Percentiles rank a stretch among this genome's conserved stretches.
These are phyloP conservation scores for Plantago lanceolata DNA, from an alignment of 305 asterid genomes.

Conservation along the genomic window DNA sequence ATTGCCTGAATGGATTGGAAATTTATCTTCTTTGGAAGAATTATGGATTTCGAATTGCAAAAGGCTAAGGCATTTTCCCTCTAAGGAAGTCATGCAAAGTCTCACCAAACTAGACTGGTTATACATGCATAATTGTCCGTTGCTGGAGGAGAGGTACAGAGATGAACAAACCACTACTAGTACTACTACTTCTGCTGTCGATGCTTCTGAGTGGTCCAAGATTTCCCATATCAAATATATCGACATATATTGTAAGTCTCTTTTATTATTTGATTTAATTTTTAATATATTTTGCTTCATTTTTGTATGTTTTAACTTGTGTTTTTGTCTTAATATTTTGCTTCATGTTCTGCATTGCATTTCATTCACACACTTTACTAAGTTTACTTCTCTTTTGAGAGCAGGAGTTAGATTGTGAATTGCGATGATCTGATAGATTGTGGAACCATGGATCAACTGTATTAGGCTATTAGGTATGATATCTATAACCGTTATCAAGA, in stretches of 20 bases:
- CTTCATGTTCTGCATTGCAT: too few relatives aligned
- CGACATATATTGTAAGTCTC: not conserved
- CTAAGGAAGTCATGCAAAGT: constrained; percentile 22
- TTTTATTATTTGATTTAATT: too few relatives aligned
- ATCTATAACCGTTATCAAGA: too few relatives aligned
- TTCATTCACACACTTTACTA: too few relatives aligned
- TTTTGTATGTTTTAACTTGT: too few relatives aligned
- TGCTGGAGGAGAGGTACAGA: not conserved
- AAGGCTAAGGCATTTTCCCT: constrained; percentile 7
- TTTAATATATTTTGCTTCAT: too few relatives aligned
- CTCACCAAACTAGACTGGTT: constrained; percentile 1
- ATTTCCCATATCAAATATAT: not conserved
- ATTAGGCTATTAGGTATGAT: too few relatives aligned
- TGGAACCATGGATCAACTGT: too few relatives aligned
- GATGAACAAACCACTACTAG: not conserved
- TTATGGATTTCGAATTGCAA: not conserved
- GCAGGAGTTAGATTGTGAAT: too few relatives aligned
- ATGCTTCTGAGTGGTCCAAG: not conserved
- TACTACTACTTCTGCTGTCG: not conserved
- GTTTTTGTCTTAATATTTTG: too few relatives aligned
- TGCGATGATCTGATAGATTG: too few relatives aligned
- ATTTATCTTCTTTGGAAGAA: not conserved
- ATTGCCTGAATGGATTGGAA: constrained; percentile 29
- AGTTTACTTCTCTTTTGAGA: too few relatives aligned
- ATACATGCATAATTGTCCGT: not conserved